Conservation (phyloP, 345 rosid species). For the Populus pruinosa region DNA sequence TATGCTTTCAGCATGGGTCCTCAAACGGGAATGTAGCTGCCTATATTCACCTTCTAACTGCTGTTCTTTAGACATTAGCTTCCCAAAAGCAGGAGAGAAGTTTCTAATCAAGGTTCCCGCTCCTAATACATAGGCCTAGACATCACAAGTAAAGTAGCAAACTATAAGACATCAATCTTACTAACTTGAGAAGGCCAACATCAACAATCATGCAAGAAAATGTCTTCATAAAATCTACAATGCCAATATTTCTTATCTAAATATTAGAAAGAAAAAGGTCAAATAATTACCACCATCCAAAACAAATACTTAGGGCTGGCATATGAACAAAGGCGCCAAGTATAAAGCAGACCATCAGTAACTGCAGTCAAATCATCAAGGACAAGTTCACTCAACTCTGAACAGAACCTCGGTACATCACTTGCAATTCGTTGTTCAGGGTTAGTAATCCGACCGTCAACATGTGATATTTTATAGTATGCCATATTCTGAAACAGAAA, state of each 20-base stretch:
- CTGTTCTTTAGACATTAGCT: slow-evolving; percentile 87
- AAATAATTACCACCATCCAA: slow-evolving; percentile 79
- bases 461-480: slow-evolving; percentile 94
- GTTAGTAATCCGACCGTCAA: slow-evolving; percentile 85
- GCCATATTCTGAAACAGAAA: slow-evolving; percentile 79
- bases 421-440: slow-evolving; percentile 97
- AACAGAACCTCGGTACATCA: slow-evolving; percentile 90
- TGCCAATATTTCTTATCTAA: not conserved
- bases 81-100: slow-evolving; percentile 93
- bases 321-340: slow-evolving; percentile 96
- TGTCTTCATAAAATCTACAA: not conserved
- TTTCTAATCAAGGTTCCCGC: slow-evolving; percentile 84
- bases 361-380: slow-evolving; percentile 90
- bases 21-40: slow-evolving; percentile 87
- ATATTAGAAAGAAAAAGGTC: not conserved
- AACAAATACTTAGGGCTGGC: slow-evolving; percentile 94
- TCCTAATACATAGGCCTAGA: slow-evolving; percentile 83
- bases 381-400: slow-evolving; percentile 92
- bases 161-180: not conserved
- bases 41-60: slow-evolving; percentile 99
- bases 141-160: slow-evolving; percentile 20
- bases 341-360: slow-evolving; percentile 78
- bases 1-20: slow-evolving; percentile 98
- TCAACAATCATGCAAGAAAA: slow-evolving; percentile 6
- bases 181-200: not conserved